These are phyloP conservation scores for Scleromitrula shiraiana DNA, from an alignment of 2,329 filamentous ascomycete species.

Conservation along the genomic window DNA sequence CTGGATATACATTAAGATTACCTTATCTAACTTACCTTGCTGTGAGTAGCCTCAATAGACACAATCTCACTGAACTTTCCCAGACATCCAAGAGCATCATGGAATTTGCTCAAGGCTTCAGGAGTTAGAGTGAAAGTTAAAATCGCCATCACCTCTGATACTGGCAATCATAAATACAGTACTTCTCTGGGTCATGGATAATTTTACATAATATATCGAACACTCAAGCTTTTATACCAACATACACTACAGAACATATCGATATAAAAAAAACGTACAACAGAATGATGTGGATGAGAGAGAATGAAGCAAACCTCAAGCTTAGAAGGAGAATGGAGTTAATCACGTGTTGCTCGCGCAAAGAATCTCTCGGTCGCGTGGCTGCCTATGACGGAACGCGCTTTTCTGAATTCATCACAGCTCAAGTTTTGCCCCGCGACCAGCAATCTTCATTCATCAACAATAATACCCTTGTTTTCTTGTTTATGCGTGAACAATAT, in stretches of 20 bases:
- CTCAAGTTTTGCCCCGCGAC: background rate
- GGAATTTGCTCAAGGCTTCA: constrained; percentile 61
- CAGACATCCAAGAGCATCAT: constrained; percentile 66
- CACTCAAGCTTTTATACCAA: too few species aligned
- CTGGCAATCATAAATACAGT: too few species aligned
- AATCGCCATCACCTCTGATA: constrained; percentile 43
- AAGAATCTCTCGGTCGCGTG: background rate
- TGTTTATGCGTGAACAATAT: background rate
- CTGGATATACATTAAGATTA: background rate
- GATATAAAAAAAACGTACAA: too few species aligned
- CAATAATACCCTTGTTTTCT: too few species aligned
- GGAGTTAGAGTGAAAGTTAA: constrained; percentile 67
- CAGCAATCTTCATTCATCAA: too few species aligned
- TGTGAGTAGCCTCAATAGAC: constrained; percentile 48
- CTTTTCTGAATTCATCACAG: background rate
- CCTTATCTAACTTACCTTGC: constrained; percentile 21
- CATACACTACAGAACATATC: too few species aligned
- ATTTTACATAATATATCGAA: too few species aligned
- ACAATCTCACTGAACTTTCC: constrained; percentile 76
- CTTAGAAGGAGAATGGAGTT: background rate
- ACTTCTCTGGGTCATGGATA: too few species aligned
- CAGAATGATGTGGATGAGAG: too few species aligned
- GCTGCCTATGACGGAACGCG: background rate
- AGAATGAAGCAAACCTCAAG: too few species aligned
- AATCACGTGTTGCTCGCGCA: background rate